Evolutionary conservation across 2,329 filamentous ascomycete species (phyloP), one percentile per base, ranked within the genome.

Genomic region (Dothistroma pini): DNA sequence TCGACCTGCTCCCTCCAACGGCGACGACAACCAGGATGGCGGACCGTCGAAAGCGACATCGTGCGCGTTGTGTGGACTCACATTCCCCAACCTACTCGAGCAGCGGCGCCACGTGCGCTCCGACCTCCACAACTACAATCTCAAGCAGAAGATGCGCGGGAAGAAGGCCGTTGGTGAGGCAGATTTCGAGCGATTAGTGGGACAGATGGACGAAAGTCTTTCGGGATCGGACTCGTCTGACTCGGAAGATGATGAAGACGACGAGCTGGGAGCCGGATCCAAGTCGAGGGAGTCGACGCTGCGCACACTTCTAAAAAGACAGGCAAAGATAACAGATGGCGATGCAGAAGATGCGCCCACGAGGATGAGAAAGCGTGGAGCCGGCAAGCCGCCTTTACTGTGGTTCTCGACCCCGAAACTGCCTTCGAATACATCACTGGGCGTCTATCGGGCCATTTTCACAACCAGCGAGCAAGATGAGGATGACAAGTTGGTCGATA

Each of bases 81-180:
- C 83, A 5, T 96, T 96, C 70, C 72, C 81, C 34, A 88, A 83
- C 10, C 82, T 96, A 8, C 82, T 86, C 63, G 93, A 97, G 63
- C 93, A 97, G 73, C 85, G 91, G 63, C 84, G 86, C 61, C 95
- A 99, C 76, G 86, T 91, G 60, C 89, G 90, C 70, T 96, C 93
- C 10, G 95, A 99, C 71, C 82, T 96, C 54, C 95, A 99, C 75
- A 85, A 89, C 66, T 99, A 97, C 78, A 99, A 99, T 74, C 78
- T 97, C 63, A 97, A 96, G 77, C 90, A 93, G 73, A 96, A 91
- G 79, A 79, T 96, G 59, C 86, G 91, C 52, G 90, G 90, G 0
- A 81, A 83, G 60, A 83, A 82, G 10, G 77, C 90, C 0, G 88
- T 97, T 1, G 85, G 86, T 1, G 95, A 99, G 72, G 75, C 73